Base-by-base conservation (phyloP, 306 rosid genomes). In the Cicer bijugum region DNA sequence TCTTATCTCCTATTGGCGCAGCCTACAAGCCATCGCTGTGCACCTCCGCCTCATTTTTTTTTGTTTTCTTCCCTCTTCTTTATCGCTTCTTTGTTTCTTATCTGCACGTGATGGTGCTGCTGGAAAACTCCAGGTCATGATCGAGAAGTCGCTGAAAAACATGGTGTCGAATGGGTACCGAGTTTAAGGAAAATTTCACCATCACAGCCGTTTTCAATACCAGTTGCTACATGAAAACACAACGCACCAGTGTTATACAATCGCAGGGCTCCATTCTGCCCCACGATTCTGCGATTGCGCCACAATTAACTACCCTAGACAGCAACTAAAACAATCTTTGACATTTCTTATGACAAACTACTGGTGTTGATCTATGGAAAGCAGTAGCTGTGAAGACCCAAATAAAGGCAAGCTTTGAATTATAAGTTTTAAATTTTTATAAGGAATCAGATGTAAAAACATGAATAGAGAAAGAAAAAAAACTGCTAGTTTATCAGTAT, bases 301-400 rank as follows among this genome's bases (percentile, higher is more conserved):
- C 23, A 39, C 44, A 1, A 62, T 15, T 40, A 42, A 61, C 46
- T 12, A 37, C 23, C 45, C 61, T 55, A 55, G 35, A 28, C 5
- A 28, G 35, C 35, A 9, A 63, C 20, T 19, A 65, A 39, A 48
- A 52, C 48, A 42, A 19, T 12, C 16, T 7, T 58, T 1, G 44
- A 43, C 42, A 71, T 35, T 46, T 33, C 69, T 11, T 2, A 79
- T 12, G 45, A 75, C 8, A 65, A 65, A 43, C 7, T 46, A 40
- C 15, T 14, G 43, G 6, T 73, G 1, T 14, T 2, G 7, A 67
- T 67, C 19, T 23, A 65, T 48, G 66, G 43, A 53, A 68, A 46
- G 57, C 1, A 63, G 33, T 38, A 52, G 37, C 66, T 4, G 6
- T 53, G 20, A 4, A 68, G 62, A 46, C 38, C 35, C 43, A 40